Percentiles rank a stretch among this genome's conserved stretches.
phyloP scores from a whole-genome alignment of 2,329 filamentous ascomycete species.

The Alternaria triticimaculans region DNA sequence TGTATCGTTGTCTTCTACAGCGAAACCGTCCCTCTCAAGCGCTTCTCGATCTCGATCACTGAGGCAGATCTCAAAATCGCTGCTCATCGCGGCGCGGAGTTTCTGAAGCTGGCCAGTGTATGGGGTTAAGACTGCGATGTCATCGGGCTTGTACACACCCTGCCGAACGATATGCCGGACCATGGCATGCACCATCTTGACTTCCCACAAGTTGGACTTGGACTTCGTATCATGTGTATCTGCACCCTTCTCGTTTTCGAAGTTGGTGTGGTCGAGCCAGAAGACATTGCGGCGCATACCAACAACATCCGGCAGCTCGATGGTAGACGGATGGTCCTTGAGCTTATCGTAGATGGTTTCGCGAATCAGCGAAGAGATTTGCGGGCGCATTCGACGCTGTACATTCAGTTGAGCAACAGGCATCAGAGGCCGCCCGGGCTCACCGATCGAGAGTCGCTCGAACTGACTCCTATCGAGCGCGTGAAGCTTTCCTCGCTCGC shows the following conservation, averaged over 20 bases:
- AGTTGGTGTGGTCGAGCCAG: constrained; percentile 66
- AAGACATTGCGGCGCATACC: constrained; percentile 64
- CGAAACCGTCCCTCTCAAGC: constrained; percentile 47
- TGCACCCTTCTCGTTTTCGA: constrained; percentile 47
- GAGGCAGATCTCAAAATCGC: constrained; percentile 66
- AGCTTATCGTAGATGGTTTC: constrained; percentile 64
- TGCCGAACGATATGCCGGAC: constrained; percentile 71
- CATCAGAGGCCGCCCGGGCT: constrained; percentile 26
- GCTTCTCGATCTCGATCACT: constrained; percentile 68
- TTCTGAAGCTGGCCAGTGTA: constrained; percentile 65
- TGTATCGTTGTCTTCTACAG: neutral
- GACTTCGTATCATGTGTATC: constrained; percentile 49
- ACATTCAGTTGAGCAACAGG: constrained; percentile 55
- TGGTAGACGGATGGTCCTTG: constrained; percentile 55
- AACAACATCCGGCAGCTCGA: constrained; percentile 55
- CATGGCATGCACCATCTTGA: constrained; percentile 67
- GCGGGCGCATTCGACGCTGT: constrained; percentile 71
- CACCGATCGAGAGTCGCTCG: constrained; percentile 60
- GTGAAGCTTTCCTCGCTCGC: constrained; percentile 56
- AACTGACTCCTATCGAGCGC: constrained; percentile 67
- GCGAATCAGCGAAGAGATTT: constrained; percentile 65
- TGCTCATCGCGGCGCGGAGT: constrained; percentile 55
- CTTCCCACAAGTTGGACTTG: constrained; percentile 65
- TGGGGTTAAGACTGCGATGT: constrained; percentile 75
- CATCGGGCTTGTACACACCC: constrained; percentile 63